Conservation (phyloP, 495 filamentous ascomycete species). For the Xylaria nigripes region DNA sequence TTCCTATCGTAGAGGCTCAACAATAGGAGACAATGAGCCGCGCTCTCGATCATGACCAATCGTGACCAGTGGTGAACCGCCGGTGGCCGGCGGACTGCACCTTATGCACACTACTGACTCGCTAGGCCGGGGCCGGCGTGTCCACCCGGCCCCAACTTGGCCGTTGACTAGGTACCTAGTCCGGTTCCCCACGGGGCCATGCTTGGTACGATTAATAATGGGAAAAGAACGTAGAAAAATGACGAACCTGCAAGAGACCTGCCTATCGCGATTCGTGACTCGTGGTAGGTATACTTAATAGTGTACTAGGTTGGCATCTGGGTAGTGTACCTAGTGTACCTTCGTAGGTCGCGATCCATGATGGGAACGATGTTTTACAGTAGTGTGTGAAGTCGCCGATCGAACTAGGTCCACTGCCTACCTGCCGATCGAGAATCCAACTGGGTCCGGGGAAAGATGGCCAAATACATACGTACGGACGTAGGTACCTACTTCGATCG, state of each 20-base stretch:
- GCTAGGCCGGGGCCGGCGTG: background rate
- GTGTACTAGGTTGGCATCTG: too few relatives aligned
- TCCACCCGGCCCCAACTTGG: background rate
- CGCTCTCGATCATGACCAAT: background rate
- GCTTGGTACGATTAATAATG: too few relatives aligned
- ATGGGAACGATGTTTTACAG: too few relatives aligned
- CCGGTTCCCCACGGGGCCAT: background rate
- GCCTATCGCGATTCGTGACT: background rate
- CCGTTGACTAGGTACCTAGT: background rate
- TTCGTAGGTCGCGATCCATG: too few relatives aligned
- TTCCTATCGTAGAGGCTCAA: too few relatives aligned
- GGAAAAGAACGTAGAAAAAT: too few relatives aligned
- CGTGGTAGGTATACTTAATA: background rate
- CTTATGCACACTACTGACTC: background rate
- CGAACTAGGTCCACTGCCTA: too few relatives aligned
- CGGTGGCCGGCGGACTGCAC: background rate
- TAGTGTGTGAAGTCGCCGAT: background rate
- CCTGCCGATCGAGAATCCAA: background rate
- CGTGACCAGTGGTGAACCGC: background rate
- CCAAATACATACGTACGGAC: background rate
- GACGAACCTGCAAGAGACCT: too few relatives aligned
- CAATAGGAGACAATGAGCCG: background rate
- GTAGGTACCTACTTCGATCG: too few relatives aligned
- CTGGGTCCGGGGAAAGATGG: background rate
- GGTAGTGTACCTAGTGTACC: too few relatives aligned